Evolutionary conservation across 75 land plant species (phyloP).

Genomic region (Sequoiadendron giganteum): DNA sequence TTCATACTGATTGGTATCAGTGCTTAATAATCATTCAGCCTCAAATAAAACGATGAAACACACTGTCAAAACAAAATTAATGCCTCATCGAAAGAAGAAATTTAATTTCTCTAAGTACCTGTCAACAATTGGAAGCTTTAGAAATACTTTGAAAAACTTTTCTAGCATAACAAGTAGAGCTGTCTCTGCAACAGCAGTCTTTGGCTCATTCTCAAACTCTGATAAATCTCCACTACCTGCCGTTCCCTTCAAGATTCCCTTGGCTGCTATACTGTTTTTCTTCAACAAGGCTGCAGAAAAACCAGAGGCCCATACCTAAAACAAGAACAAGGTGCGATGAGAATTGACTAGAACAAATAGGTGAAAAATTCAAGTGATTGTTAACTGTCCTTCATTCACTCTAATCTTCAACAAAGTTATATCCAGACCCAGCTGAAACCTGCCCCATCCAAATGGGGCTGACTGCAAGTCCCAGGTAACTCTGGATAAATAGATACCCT

Average conservation of each 20-base stretch:
- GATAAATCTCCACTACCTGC: conserved; percentile 8
- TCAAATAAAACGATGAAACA: background rate
- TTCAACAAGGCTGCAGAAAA: conserved; percentile 95
- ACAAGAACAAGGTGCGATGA: background rate
- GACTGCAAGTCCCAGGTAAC: background rate
- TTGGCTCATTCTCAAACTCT: conserved; percentile 17
- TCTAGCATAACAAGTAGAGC: conserved; percentile 79
- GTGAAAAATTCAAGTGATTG: background rate
- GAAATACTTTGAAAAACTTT: conserved; percentile 74
- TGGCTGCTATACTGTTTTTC: conserved; percentile 77
- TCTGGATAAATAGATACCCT: too few species aligned
- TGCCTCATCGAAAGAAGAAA: background rate
- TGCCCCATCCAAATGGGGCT: background rate
- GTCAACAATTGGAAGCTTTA: conserved; percentile 77
- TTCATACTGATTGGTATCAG: background rate
- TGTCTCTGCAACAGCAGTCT: conserved; percentile 64
- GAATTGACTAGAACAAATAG: background rate
- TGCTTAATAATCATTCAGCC: background rate
- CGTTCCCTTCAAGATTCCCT: conserved; percentile 22
- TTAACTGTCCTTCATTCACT: background rate
- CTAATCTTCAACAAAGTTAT: background rate
- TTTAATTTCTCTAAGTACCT: conserved; percentile 32
- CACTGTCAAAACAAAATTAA: background rate
- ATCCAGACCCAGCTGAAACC: background rate
- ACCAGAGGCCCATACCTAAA: conserved; percentile 96